These are phyloP conservation scores for Domatiomyces globalis DNA, from an alignment of 2,329 filamentous ascomycete genomes.

Conservation along the genomic window DNA sequence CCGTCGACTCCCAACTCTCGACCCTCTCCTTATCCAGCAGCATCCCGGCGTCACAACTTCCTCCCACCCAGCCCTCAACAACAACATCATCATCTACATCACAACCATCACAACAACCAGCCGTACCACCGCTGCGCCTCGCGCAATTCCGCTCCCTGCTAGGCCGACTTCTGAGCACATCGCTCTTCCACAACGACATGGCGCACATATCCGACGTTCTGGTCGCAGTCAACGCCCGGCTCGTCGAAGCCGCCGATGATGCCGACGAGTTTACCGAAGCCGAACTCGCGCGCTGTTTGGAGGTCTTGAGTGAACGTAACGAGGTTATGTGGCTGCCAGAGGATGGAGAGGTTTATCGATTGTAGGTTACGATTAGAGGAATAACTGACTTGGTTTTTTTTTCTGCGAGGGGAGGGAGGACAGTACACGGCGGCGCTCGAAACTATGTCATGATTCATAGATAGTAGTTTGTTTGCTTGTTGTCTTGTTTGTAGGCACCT, in stretches of 20 bases:
- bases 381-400: background rate
- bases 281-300: conserved; percentile 65
- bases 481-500: too few species aligned
- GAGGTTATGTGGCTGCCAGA: conserved; percentile 60
- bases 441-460: too few species aligned
- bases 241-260: conserved; percentile 33
- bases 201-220: conserved; percentile 63
- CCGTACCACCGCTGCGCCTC: conserved; percentile 46
- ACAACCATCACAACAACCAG: conserved; percentile 28
- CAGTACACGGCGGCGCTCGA: too few species aligned
- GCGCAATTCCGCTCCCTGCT: conserved; percentile 64
- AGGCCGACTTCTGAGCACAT: conserved; percentile 66
- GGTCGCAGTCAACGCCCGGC: conserved; percentile 62
- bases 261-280: conserved; percentile 47
- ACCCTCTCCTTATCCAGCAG: conserved; percentile 60
- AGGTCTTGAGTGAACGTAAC: conserved; percentile 67
- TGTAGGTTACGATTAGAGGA: conserved; percentile 9
- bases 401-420: too few species aligned
- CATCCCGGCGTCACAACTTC: conserved; percentile 61
- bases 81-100: conserved; percentile 12
- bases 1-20: conserved; percentile 25
- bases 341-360: conserved; percentile 15
- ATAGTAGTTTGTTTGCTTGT: too few species aligned
- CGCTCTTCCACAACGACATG: conserved; percentile 75
- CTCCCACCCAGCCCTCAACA: conserved; percentile 20